These are phyloP conservation scores for Ajuga chamaepitys DNA, from an alignment of 257 asterid genomes.

Conservation along the genomic window DNA sequence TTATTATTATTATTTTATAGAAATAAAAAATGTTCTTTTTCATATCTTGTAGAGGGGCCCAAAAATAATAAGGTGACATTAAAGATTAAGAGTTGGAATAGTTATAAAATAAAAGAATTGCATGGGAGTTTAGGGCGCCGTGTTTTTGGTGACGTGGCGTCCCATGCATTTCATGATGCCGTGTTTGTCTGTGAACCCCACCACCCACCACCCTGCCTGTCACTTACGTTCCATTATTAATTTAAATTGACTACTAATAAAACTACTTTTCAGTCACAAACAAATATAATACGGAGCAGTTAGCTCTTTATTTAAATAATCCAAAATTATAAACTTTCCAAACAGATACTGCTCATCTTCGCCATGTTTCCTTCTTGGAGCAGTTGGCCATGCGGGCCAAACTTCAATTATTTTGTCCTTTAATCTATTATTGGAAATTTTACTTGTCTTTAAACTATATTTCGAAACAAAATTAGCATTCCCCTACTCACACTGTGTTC, in stretches of 20 bases:
- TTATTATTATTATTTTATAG: no score
- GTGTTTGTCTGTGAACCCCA: constrained; percentile 18
- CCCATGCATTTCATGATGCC: constrained; percentile 38
- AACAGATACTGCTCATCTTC: constrained; percentile 17
- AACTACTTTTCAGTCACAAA: not conserved
- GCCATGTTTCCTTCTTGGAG: constrained; percentile 27
- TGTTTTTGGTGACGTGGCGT: constrained; percentile 71
- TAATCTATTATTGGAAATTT: not conserved
- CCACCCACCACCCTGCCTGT: no score
- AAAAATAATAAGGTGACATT: no score
- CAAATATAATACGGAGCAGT: constrained; percentile 43
- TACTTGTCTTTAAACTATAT: no score
- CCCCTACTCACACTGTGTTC: no score
- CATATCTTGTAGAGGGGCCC: no score
- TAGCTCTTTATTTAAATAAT: constrained; percentile 16
- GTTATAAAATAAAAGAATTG: not conserved
- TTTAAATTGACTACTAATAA: constrained; percentile 2
- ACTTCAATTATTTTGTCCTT: constrained; percentile 7
- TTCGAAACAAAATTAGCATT: no score
- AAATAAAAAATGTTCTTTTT: no score
- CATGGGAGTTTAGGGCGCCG: constrained; percentile 65
- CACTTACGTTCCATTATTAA: not conserved
- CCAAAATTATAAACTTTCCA: constrained; percentile 25
- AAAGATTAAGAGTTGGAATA: no score
- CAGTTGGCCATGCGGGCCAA: constrained; percentile 33